Evolutionary conservation across 306 rosid species (phyloP), one percentile per base, ranked within the genome.

Genomic region (Hippophae rhamnoides): DNA sequence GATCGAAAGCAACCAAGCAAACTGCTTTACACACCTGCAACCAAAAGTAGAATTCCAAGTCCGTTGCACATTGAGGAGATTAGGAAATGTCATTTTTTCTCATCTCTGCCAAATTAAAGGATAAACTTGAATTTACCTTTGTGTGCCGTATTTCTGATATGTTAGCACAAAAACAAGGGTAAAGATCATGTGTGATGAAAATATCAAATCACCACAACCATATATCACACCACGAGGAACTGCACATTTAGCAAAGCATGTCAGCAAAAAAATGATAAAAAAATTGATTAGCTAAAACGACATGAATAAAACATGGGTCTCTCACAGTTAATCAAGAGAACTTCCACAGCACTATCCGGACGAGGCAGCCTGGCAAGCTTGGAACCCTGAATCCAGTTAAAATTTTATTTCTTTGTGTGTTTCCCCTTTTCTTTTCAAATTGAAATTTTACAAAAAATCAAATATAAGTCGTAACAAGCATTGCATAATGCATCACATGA

Each of bases 181-280:
- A 63, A 93, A 93, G 68, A 93, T 93, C 97, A 89, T 93, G 76
- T 93, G 99, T 18, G 99, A 93, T 57, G 99, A 93, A 76, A 93
- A 93, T 48, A 93, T 93, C 82, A 93, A 82, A 73, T 93, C 99
- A 56, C 99, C 99, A 65, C 99, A 93, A 61, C 99, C 99, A 68
- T 86, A 93, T 52, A 86, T 62, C 56, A 82, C 81, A 7, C 99
- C 99, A 13, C 63, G 89, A 41, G 90, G 97, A 79, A 88, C 99
- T 93, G 94, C 85, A 77, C 11, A 62, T 65, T 61, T 49, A 57
- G 74, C 54, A 31, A 56, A 48, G 5, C 45, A 23, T 64, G 44
- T 70, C 74, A 72, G 72, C 5, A 64, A 26, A 64, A 54, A 50
- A 7, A 27, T 67, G 26, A 10, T 9, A 9, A 27, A 51, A 26